Evolutionary conservation across 768 basidiomycete species (phyloP).

Genomic region (Suillus variegatus): DNA sequence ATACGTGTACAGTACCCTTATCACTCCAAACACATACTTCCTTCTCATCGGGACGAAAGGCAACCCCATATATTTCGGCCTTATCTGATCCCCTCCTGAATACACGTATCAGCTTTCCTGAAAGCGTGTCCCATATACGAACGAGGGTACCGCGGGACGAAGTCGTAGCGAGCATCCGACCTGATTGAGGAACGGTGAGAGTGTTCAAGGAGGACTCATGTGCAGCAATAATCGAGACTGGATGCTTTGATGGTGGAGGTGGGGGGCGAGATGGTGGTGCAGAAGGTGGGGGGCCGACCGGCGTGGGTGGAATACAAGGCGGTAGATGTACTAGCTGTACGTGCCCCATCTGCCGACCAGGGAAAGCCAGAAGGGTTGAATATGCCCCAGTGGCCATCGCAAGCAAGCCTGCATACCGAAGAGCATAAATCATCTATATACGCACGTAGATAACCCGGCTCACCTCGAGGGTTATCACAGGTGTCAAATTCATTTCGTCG

Average conservation of each 20-base stretch:
- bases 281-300: slow-evolving; percentile 56
- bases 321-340: slow-evolving; percentile 87
- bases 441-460: slow-evolving; percentile 20
- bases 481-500: slow-evolving; percentile 84
- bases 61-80: slow-evolving; percentile 89
- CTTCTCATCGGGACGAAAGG: slow-evolving; percentile 82
- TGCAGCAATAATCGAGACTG: slow-evolving; percentile 80
- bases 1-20: slow-evolving; percentile 92
- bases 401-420: slow-evolving; percentile 60
- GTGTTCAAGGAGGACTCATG: slow-evolving; percentile 81
- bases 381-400: slow-evolving; percentile 77
- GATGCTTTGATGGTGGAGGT: slow-evolving; percentile 57
- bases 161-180: slow-evolving; percentile 80
- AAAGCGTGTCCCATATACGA: slow-evolving; percentile 78
- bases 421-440: slow-evolving; percentile 9
- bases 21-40: slow-evolving; percentile 94
- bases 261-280: slow-evolving; percentile 56
- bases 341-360: slow-evolving; percentile 85
- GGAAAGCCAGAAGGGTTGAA: slow-evolving; percentile 82
- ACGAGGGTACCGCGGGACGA: slow-evolving; percentile 84
- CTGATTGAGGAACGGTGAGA: slow-evolving; percentile 75
- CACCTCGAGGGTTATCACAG: slow-evolving; percentile 82
- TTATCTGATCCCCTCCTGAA: slow-evolving; percentile 86
- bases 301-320: slow-evolving; percentile 65
- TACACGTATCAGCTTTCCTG: slow-evolving; percentile 76